These are phyloP conservation scores for Xylaria sp. DNA, from an alignment of 2,329 filamentous ascomycete genomes.

Conservation along the genomic window DNA sequence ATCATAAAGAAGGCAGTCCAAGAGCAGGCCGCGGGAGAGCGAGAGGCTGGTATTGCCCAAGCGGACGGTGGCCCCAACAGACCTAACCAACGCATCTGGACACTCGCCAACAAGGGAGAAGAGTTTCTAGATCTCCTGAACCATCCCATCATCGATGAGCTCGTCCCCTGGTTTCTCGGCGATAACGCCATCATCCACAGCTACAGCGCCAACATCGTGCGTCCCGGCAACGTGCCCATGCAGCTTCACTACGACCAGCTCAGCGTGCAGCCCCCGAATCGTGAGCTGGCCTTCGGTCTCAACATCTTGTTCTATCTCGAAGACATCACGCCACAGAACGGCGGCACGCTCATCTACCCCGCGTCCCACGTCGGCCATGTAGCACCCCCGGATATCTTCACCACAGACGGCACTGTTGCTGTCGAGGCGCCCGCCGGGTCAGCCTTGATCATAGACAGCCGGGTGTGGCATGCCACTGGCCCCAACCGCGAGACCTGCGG, in stretches of 20 bases:
- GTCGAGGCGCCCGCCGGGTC: not conserved
- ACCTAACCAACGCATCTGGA: not conserved
- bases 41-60: not conserved
- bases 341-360: not conserved
- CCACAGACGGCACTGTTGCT: not conserved
- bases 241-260: not conserved
- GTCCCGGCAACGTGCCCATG: not conserved
- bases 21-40: not conserved
- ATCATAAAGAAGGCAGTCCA: not conserved
- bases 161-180: not conserved
- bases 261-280: not conserved
- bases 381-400: not conserved
- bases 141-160: not conserved
- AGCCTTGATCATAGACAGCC: not conserved
- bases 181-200: not conserved
- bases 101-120: not conserved
- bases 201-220: not conserved
- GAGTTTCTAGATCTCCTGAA: not conserved
- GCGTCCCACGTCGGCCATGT: not conserved
- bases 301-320: not conserved
- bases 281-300: not conserved
- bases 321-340: not conserved
- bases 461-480: not conserved
- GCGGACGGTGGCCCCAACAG: not conserved
- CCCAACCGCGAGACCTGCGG: not conserved